Conservation (phyloP, 495 filamentous ascomycete genomes). For the Talaromyces liani region DNA sequence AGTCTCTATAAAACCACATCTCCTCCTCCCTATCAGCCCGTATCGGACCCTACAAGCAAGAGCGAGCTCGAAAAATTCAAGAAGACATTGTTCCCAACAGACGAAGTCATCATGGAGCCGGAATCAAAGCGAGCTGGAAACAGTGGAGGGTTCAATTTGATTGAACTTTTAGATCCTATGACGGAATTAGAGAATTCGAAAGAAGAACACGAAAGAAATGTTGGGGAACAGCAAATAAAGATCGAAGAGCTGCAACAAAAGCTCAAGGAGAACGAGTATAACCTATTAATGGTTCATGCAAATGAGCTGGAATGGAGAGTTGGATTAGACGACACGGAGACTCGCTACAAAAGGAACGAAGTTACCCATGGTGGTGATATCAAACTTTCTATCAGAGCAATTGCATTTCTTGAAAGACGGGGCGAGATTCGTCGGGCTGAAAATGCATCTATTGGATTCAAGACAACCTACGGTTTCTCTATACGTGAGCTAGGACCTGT, state of each 20-base stretch:
- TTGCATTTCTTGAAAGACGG: background rate
- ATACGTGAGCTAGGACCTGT: background rate
- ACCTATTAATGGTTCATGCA: constrained; percentile 1
- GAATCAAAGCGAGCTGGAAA: constrained; percentile 1
- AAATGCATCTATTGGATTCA: constrained; percentile 6
- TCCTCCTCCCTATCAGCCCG: background rate
- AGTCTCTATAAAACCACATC: constrained; percentile 2
- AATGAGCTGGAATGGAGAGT: constrained; percentile 3
- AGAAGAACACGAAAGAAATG: background rate
- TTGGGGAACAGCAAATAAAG: background rate
- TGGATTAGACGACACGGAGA: background rate
- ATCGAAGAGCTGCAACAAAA: background rate
- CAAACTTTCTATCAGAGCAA: background rate
- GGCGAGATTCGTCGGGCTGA: background rate
- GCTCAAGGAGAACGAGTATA: background rate
- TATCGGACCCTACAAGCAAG: background rate
- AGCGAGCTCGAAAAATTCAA: constrained; percentile 2
- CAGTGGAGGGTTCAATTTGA: background rate
- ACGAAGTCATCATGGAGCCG: constrained; percentile 1
- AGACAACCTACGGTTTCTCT: background rate
- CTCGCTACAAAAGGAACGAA: background rate
- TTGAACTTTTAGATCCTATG: constrained; percentile 3
- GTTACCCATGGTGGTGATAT: background rate
- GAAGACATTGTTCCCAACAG: background rate
- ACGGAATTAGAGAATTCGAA: background rate